These are phyloP conservation scores for Lactarius pseudohatsudake DNA, from an alignment of 768 basidiomycete genomes.

Conservation along the genomic window DNA sequence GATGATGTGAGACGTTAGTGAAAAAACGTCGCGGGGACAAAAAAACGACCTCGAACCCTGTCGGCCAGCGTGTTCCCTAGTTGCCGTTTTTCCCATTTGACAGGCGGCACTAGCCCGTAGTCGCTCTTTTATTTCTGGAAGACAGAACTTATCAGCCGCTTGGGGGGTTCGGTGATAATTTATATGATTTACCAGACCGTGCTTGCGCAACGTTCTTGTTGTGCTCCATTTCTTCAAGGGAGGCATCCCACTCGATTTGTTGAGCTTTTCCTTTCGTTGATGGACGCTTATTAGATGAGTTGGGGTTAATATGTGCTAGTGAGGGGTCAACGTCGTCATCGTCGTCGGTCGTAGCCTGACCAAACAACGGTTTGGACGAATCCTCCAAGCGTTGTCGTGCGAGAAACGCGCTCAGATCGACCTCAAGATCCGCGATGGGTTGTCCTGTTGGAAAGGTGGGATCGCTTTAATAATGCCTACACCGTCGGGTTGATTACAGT, in stretches of 20 bases:
- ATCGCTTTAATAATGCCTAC: neutral
- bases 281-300: slow-evolving; percentile 18
- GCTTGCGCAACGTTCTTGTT: slow-evolving; percentile 79
- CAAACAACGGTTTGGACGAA: slow-evolving; percentile 13
- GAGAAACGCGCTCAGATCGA: slow-evolving; percentile 67
- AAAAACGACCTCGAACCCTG: slow-evolving; percentile 2
- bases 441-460: slow-evolving; percentile 48
- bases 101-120: slow-evolving; percentile 34
- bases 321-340: slow-evolving; percentile 58
- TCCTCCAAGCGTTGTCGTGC: slow-evolving; percentile 58
- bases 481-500: slow-evolving; percentile 21
- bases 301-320: slow-evolving; percentile 52
- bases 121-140: slow-evolving; percentile 36
- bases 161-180: neutral
- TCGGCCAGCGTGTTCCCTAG: slow-evolving; percentile 23
- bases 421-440: slow-evolving; percentile 64
- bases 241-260: slow-evolving; percentile 65
- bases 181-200: slow-evolving; percentile 53
- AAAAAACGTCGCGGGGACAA: neutral
- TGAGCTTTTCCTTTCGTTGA: slow-evolving; percentile 64
- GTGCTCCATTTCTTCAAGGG: slow-evolving; percentile 61
- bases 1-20: neutral
- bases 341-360: slow-evolving; percentile 39
- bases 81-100: slow-evolving; percentile 29
- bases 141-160: neutral